Evolutionary conservation across 495 filamentous ascomycete genomes (phyloP), one percentile per base, ranked within the genome.

Genomic region (Hypomontagnella submonticulosa): DNA sequence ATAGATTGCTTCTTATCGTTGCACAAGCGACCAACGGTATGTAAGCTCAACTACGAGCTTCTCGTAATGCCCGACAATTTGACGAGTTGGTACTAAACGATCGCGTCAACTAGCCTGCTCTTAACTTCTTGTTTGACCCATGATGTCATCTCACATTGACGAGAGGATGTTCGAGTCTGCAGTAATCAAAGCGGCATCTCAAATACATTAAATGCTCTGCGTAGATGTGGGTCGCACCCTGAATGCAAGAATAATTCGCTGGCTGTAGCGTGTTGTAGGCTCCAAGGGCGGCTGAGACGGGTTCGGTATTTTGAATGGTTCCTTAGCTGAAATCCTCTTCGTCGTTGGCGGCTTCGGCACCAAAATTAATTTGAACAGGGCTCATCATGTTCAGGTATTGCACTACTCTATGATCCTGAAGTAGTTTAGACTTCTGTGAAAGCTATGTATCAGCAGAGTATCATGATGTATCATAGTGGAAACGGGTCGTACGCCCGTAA

Each of bases 261-360:
- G 2, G 23, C 23, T 53, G 44, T 23, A 20, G 33, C 41, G n/a
- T 42, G 12, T 9, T 3, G 11, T 47, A 47, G 15, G 30, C 20
- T 47, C 27, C 44, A 4, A 20, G 20, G 10, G 13, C 12, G 13
- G 11, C 20, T 16, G 15, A 37, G 36, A 43, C 6, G 33, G 2
- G 19, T 15, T 27, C 9, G 8, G 33, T 13, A n/a, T 19, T 15
- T 38, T 23, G 48, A 59, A 40, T 20, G 0, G 40, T 41, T 4
- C 19, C 13, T 76, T 70, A 82, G 63, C 79, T 78, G 43, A 82
- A 83, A 36, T 83, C 80, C 16, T 81, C 79, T 9, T 73, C 74
- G 42, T 79, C 73, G 75, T 76, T 74, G 71, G 78, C 70, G 73
- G 74, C 71, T 71, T 76, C 76, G 19, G 72, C 66, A 36, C 41